A percentile compares a stretch with the other conserved stretches of the same genome.
Conservation (phyloP, 169 alveolate species). For the Theileria annulata region DNA sequence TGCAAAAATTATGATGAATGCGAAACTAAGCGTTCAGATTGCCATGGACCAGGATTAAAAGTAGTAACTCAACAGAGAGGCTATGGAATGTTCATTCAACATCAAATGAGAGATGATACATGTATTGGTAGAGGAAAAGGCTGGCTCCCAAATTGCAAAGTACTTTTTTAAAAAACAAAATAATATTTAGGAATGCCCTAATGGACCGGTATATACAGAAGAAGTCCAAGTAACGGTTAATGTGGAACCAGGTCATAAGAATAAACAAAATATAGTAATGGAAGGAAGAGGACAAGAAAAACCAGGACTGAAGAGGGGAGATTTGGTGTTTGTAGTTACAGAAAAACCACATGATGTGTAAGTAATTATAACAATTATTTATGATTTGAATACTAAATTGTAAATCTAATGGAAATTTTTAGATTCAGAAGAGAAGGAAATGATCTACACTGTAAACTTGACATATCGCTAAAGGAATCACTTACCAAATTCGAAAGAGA, state of each 20-base stretch:
- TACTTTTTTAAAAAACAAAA: not conserved
- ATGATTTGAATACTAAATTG: not conserved
- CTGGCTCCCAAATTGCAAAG: slow-evolving; percentile 78
- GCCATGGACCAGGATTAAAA: slow-evolving; percentile 78
- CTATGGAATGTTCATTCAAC: slow-evolving; percentile 84
- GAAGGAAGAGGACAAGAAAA: slow-evolving; percentile 83
- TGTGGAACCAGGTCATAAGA: slow-evolving; percentile 55
- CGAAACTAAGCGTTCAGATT: slow-evolving; percentile 73
- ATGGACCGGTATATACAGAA: slow-evolving; percentile 70
- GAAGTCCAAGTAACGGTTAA: slow-evolving; percentile 39
- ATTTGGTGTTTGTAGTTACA: slow-evolving; percentile 71
- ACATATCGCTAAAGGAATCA: slow-evolving; percentile 78
- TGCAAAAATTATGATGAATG: slow-evolving; percentile 81
- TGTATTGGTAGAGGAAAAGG: slow-evolving; percentile 81
- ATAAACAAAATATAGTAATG: slow-evolving; percentile 77
- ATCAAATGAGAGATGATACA: slow-evolving; percentile 79
- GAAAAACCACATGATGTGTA: slow-evolving; percentile 67
- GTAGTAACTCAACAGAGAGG: slow-evolving; percentile 81
- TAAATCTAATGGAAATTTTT: not conserved
- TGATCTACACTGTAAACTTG: slow-evolving; percentile 75
- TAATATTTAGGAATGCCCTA: slow-evolving; percentile 68
- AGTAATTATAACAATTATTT: not conserved
- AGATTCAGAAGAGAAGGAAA: slow-evolving; percentile 76
- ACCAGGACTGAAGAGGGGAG: slow-evolving; percentile 79
- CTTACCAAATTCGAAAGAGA: slow-evolving; percentile 76